A percentile compares a stretch with the other conserved stretches of the same genome.
Conservation (phyloP, 2,329 filamentous ascomycete genomes). For the Polytolypa hystricis region DNA sequence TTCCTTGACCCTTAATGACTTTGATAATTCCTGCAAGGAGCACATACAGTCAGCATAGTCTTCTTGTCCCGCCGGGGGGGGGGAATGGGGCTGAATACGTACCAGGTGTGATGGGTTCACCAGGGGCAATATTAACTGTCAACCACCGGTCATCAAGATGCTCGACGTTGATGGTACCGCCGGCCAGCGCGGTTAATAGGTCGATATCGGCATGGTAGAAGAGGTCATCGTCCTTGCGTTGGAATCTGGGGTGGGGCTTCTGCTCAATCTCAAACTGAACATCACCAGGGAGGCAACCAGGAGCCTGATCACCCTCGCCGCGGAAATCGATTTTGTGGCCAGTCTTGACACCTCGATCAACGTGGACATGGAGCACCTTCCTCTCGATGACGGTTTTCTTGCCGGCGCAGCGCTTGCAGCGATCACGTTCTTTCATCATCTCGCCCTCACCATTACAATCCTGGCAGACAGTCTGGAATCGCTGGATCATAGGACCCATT, state of each 20-base stretch:
- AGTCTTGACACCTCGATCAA: slow-evolving; percentile 85
- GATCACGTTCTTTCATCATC: slow-evolving; percentile 91
- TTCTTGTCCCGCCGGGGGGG: slow-evolving; percentile 13
- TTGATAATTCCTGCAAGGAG: slow-evolving; percentile 65
- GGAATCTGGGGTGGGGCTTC: slow-evolving; percentile 94
- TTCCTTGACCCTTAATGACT: slow-evolving; percentile 90
- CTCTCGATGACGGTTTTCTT: slow-evolving; percentile 98
- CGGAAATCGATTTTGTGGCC: slow-evolving; percentile 96
- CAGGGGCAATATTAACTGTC: slow-evolving; percentile 81
- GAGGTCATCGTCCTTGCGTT: slow-evolving; percentile 89
- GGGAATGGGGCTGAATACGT: slow-evolving; percentile 31
- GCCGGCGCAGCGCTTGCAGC: slow-evolving; percentile 89
- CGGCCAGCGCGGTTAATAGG: slow-evolving; percentile 84
- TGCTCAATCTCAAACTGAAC: slow-evolving; percentile 98
- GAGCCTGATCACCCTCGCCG: slow-evolving; percentile 91
- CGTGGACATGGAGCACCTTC: slow-evolving; percentile 96
- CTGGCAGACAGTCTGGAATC: slow-evolving; percentile 97
- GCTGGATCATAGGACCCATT: slow-evolving; percentile 99
- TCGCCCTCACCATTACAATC: slow-evolving; percentile 98
- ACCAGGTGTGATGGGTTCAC: slow-evolving; percentile 90
- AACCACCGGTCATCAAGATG: slow-evolving; percentile 97
- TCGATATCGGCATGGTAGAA: slow-evolving; percentile 95
- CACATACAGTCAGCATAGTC: slow-evolving; percentile 13
- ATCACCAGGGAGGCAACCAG: slow-evolving; percentile 85
- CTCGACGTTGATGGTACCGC: slow-evolving; percentile 83